Percentiles rank a stretch among this genome's conserved stretches.
These are phyloP conservation scores for Tulasnella sp. DNA, from an alignment of 768 basidiomycete species.

Conservation along the genomic window DNA sequence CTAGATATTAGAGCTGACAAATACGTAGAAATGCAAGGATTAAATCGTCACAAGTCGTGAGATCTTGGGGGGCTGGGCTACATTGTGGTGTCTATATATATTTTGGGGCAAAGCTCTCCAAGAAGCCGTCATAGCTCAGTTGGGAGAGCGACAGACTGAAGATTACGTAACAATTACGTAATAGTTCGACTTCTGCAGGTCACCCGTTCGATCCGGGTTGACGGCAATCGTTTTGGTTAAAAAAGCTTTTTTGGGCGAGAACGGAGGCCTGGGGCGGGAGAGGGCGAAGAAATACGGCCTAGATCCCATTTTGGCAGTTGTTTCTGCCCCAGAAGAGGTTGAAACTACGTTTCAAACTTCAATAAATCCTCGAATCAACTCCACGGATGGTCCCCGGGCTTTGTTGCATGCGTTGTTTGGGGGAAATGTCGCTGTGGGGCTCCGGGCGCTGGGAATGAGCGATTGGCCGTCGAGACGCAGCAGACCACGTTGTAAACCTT, in stretches of 20 bases:
- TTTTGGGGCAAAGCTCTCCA: not conserved
- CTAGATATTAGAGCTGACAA: too few relatives aligned
- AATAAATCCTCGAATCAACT: not conserved
- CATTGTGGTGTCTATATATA: not conserved
- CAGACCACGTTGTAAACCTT: not conserved
- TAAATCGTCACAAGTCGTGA: too few relatives aligned
- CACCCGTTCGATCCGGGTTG: slow-evolving; percentile 25
- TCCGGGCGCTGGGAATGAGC: too few relatives aligned
- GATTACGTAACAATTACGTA: not conserved
- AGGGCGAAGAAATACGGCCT: too few relatives aligned
- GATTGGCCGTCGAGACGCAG: too few relatives aligned
- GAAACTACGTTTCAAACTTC: not conserved
- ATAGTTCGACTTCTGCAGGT: slow-evolving; percentile 5
- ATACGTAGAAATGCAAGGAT: too few relatives aligned
- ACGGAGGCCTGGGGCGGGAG: not conserved
- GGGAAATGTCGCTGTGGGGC: not conserved
- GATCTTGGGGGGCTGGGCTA: too few relatives aligned
- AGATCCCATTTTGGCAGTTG: not conserved
- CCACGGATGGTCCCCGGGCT: not conserved
- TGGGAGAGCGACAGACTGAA: slow-evolving; percentile 30
- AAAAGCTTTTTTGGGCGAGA: not conserved
- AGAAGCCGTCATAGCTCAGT: slow-evolving; percentile 21
- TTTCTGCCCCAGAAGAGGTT: not conserved
- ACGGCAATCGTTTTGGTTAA: not conserved
- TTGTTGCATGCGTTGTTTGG: too few relatives aligned